phyloP scores from a whole-genome alignment of 108 stramenopile species.

The Skeletonema marinoi region DNA sequence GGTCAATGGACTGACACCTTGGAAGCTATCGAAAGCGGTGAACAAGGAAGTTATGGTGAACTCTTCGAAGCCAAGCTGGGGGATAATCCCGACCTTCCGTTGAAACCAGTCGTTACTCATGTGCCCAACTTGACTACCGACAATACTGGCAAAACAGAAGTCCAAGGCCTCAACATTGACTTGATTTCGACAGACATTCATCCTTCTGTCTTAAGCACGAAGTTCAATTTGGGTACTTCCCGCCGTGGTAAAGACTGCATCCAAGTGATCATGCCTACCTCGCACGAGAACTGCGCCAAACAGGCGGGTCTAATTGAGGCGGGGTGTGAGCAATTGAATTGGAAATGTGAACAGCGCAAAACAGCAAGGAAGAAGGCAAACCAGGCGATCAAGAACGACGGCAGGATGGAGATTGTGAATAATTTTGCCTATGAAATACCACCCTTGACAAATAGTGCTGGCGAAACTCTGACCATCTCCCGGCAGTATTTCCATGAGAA shows the following conservation, averaged over 20 bases:
- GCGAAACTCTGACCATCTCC: background rate
- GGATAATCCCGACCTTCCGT: background rate
- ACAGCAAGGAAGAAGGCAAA: background rate
- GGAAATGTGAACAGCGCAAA: background rate
- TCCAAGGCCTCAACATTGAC: background rate
- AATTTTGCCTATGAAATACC: background rate
- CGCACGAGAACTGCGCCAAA: background rate
- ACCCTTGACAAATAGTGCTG: background rate
- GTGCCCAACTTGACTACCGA: background rate
- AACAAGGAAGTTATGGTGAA: background rate
- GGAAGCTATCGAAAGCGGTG: background rate
- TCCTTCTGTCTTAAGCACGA: background rate
- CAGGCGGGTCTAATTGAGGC: background rate
- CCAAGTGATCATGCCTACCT: background rate
- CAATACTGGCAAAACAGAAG: background rate
- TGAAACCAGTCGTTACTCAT: background rate
- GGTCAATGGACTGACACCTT: background rate
- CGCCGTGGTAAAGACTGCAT: background rate
- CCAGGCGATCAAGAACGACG: background rate
- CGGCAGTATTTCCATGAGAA: background rate
- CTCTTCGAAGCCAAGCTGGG: background rate
- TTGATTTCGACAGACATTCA: background rate
- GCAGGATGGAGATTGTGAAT: background rate
- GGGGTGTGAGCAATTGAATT: background rate
- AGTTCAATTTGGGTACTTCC: background rate